Evolutionary conservation across 106 monocot genomes (phyloP).

Genomic region (Dendrobium catenatum): DNA sequence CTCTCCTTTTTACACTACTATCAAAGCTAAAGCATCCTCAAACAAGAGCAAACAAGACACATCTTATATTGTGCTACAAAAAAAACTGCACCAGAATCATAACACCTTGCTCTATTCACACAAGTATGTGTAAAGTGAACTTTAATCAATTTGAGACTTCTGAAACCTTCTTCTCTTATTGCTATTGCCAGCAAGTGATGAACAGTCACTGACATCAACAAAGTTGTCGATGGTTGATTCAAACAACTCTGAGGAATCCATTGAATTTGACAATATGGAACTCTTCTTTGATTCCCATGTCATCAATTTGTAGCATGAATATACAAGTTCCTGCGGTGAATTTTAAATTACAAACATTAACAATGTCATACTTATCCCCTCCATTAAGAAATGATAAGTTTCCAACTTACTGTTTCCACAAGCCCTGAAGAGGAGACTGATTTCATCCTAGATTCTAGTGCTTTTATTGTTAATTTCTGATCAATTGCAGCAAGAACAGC

Average conservation of each 20-base stretch:
- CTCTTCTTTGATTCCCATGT: slow-evolving; percentile 33
- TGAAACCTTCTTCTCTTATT: slow-evolving; percentile 35
- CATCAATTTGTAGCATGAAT: slow-evolving; percentile 56
- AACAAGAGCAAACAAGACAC: neutral
- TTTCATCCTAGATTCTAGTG: slow-evolving; percentile 41
- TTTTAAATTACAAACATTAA: slow-evolving; percentile 1
- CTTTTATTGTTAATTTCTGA: slow-evolving; percentile 30
- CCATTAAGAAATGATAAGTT: neutral
- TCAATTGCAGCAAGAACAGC: slow-evolving; percentile 57
- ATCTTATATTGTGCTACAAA: slow-evolving; percentile 10
- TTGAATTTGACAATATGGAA: slow-evolving; percentile 6
- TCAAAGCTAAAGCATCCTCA: slow-evolving; percentile 5
- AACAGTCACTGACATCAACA: slow-evolving; percentile 7
- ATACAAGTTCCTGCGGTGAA: slow-evolving; percentile 42
- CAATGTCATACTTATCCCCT: neutral
- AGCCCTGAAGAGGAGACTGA: slow-evolving; percentile 17
- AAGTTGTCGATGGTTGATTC: slow-evolving; percentile 5
- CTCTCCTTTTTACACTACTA: neutral
- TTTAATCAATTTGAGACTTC: slow-evolving; percentile 4
- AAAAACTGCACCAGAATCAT: slow-evolving; percentile 9
- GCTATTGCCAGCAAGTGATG: slow-evolving; percentile 7
- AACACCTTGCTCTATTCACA: neutral
- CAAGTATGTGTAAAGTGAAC: neutral
- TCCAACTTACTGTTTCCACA: slow-evolving; percentile 31
- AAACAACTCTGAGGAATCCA: slow-evolving; percentile 16